These are phyloP conservation scores for Oryza nivara DNA, from an alignment of 176 grass and related monocot species.

Conservation along the genomic window DNA sequence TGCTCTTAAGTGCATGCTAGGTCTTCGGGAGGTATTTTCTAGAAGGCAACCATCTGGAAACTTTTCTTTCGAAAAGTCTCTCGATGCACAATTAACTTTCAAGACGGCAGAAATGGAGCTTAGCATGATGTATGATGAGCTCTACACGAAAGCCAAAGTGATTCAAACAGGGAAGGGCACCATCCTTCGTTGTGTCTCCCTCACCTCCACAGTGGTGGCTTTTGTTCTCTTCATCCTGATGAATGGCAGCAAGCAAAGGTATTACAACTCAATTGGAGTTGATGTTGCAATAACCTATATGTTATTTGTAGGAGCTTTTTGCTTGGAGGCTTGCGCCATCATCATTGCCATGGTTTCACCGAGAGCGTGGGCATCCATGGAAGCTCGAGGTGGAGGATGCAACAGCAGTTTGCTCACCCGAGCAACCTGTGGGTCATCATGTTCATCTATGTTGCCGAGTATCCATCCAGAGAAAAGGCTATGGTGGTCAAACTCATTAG, in stretches of 20 bases:
- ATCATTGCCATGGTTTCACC: background rate
- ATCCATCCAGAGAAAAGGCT: background rate
- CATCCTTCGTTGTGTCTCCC: too few relatives aligned
- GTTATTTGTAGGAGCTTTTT: constrained; percentile 7
- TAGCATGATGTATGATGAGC: too few relatives aligned
- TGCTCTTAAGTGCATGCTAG: too few relatives aligned
- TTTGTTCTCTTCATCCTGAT: background rate
- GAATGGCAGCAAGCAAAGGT: background rate
- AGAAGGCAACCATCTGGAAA: too few relatives aligned
- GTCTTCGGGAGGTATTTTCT: too few relatives aligned
- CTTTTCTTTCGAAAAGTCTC: too few relatives aligned
- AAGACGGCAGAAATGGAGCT: too few relatives aligned
- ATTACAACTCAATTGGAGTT: background rate
- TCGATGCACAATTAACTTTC: too few relatives aligned
- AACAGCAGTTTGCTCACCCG: background rate
- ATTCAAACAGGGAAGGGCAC: too few relatives aligned
- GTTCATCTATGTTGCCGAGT: too few relatives aligned
- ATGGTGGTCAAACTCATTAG: constrained; percentile 31
- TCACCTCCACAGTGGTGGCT: background rate
- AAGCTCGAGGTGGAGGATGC: background rate
- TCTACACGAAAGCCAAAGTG: too few relatives aligned
- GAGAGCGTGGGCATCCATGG: background rate
- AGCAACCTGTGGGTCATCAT: background rate
- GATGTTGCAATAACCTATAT: background rate
- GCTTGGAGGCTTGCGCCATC: constrained; percentile 1